phyloP scores from a whole-genome alignment of 371 early-diverging fungal species.

The Mucor lusitanicus region DNA sequence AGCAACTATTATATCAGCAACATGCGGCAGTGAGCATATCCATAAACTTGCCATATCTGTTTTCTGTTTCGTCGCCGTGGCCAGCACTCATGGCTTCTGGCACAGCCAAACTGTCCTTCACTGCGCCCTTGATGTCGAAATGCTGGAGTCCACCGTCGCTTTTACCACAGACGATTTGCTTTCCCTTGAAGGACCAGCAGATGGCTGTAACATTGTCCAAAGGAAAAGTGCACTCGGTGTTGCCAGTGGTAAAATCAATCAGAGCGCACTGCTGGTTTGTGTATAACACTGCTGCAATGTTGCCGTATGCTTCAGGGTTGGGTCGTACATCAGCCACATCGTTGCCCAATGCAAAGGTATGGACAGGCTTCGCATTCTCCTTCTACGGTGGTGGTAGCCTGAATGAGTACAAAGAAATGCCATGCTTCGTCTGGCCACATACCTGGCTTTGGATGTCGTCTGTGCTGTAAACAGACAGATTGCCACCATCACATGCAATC shows the following conservation, averaged over 20 bases:
- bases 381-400: slow-evolving; percentile 14
- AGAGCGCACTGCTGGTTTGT: slow-evolving; percentile 23
- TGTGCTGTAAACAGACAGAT: slow-evolving; percentile 29
- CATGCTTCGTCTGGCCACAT: not conserved
- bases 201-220: slow-evolving; percentile 33
- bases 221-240: slow-evolving; percentile 18
- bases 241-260: slow-evolving; percentile 28
- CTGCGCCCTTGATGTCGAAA: slow-evolving; percentile 35
- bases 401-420: not conserved
- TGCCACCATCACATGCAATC: slow-evolving; percentile 23
- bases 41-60: slow-evolving; percentile 33
- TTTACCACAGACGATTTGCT: slow-evolving; percentile 53
- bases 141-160: slow-evolving; percentile 35
- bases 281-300: slow-evolving; percentile 35
- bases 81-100: slow-evolving; percentile 30
- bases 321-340: slow-evolving; percentile 43
- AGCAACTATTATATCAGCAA: not conserved
- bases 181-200: slow-evolving; percentile 62
- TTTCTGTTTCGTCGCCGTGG: slow-evolving; percentile 18
- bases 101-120: slow-evolving; percentile 22
- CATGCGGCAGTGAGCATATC: too few relatives aligned
- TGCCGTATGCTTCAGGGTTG: slow-evolving; percentile 40
- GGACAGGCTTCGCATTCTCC: slow-evolving; percentile 18
- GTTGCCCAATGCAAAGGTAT: slow-evolving; percentile 10
- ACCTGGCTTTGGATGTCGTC: slow-evolving; percentile 34